Base-by-base conservation (phyloP, 2,329 filamentous ascomycete genomes). In the Tolypocladium paradoxum region DNA sequence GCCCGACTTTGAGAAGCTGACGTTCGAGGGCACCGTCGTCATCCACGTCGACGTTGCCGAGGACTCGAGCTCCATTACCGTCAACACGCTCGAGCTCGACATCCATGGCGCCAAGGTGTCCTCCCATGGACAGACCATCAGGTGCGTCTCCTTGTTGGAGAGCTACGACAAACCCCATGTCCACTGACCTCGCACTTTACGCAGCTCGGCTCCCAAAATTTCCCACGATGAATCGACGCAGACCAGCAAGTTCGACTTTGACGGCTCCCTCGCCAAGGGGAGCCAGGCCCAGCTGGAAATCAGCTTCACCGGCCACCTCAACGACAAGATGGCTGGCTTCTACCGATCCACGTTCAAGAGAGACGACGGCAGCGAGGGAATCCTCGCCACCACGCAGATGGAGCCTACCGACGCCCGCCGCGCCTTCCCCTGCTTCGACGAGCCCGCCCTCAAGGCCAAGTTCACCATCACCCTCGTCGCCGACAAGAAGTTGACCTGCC, bases 251-350 rank as follows among this genome's bases (percentile, higher is more conserved):
- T 79, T 96, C 67, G 82, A 82, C 60, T 90, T 97, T 65, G 78
- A 84, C 59, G 79, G 90, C 66, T 78, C 76, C 48, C 76, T 97
- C 56, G 70, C 82, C 24, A 86, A 87, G 57, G 90, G 88, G 27
- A 78, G 81, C 64, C 91, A 90, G 75, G 88, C 87, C 22, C 84
- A 63, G 82, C 81, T 61, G 51, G 68, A 69, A 36, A 71, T 78
- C 54, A 67, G 68, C 46, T 96, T 95, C 71, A 84, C 81, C 11
- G 90, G 90, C 40, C 79, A 77, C 45, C 74, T 96, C 64, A 96
- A 95, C 70, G 88, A 95, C 68, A 92, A 93, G 73, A 95, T 97
- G 90, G 91, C 91, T 49, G 92, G 92, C 48, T 97, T 97, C 79
- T 97, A 97, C 73, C 84, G 92, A 54, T 96, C 90, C 1, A 95